Base-by-base conservation (phyloP, 2,329 filamentous ascomycete species). In the Cladophialophora carrionii region DNA sequence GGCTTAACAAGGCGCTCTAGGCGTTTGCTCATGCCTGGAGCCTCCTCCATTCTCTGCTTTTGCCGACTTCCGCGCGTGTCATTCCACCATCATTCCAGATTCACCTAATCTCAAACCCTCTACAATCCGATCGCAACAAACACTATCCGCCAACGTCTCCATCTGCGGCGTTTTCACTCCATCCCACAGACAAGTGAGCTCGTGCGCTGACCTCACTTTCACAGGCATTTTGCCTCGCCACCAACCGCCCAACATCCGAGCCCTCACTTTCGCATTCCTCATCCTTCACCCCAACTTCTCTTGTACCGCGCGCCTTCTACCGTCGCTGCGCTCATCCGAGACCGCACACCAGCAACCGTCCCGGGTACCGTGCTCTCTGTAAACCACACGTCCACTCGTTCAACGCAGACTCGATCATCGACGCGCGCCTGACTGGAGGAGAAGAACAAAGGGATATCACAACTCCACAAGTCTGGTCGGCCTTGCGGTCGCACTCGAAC, bases 61-160 rank as follows among this genome's bases (percentile, higher is more conserved):
- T 51, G 66, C 66, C 66, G 66, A 63, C 62, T 63, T 68, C 66
- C 66, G 66, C 63, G 55, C 60, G 63, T 43, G 60, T 63, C 62
- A 64, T 62, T 63, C 31, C 51, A 26, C 51, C 61, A 63, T 61
- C 62, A 60, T 59, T 55, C 34, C 56, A 61, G 59, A 57, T 49
- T 34, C 26, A 53, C 51, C 58, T 14, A 58, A 55, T 32, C 52
- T 22, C 52, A 55, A 55, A 55, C 52, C 24, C 17, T 43, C 37
- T 43, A 43, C 37, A n/a, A 43, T 17, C 37, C 17, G 37, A n/a
- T 43, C 37, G n/a, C 37, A 43, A 43, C 26, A 29, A 29, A 29
- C 26, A 29, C 3, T 6, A 29, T n/a, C 37, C 37, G 7, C 37
- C 8, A 43, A n/a, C 37, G 37, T 43, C 37, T 43, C n/a, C 37